Evolutionary conservation across 768 basidiomycete genomes (phyloP), one percentile per base, ranked within the genome.

Genomic region (Pulveroboletus sp.): DNA sequence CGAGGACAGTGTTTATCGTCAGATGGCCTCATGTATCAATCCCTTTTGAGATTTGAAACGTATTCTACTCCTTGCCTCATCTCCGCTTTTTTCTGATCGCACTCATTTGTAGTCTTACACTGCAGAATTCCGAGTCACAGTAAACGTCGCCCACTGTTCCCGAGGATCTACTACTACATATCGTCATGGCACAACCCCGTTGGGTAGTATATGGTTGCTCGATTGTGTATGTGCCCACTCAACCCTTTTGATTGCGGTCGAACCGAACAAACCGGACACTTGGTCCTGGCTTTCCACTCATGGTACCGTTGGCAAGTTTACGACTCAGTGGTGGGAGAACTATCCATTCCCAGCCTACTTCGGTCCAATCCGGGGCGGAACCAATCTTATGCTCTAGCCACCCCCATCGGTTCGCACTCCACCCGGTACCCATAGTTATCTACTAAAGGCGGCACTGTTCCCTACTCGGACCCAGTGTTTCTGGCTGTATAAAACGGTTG

Each of bases 401-500:
- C 31, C 29, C 21, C 42, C n/a, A 36, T 31, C 37, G 47, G 23
- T 21, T 23, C 44, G 38, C 27, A 9, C 45, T 24, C 21, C 21
- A 14, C 7, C n/a, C 21, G n/a, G 33, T 35, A 10, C 20, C 27
- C n/a, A n/a, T n/a, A n/a, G n/a, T 31, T 31, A 37, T 21, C 3
- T 3, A n/a, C 23, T 32, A 35, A 32, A 29, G 40, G 17, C 16
- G 34, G 16, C 44, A 45, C 8, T 20, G 33, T 21, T 25, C 39
- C 25, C 37, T 17, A 12, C 25, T 20, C 23, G 33, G 29, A 32
- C 33, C 16, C 44, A 11, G 39, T 29, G 47, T 41, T 43, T 35
- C 40, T 41, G 11, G 21, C 21, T 13, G 31, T 66, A 56, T 65
- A 62, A 65, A 59, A 5, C 25, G 11, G n/a, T 38, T 25, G 34